Percentiles rank a stretch among this genome's conserved stretches.
Conservation (phyloP, 169 alveolate species). For the Plasmodium adleri region DNA sequence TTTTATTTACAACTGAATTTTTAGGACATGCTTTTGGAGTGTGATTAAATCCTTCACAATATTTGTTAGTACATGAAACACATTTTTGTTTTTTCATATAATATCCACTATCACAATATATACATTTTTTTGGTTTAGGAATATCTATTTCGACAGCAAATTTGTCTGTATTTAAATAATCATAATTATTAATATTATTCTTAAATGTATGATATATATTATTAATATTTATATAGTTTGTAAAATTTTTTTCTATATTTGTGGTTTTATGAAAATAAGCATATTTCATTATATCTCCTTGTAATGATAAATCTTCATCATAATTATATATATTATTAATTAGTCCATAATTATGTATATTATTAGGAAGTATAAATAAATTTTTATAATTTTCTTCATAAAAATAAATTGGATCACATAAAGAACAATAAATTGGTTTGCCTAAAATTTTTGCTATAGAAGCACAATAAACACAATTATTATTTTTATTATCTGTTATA, state of each 20-base stretch:
- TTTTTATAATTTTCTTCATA: background rate
- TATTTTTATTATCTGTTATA: constrained; percentile 30
- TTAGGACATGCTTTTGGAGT: constrained; percentile 80
- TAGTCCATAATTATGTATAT: constrained; percentile 60
- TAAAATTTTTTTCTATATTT: background rate
- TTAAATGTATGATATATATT: background rate
- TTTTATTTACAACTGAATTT: constrained; percentile 63
- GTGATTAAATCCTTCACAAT: constrained; percentile 81
- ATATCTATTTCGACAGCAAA: constrained; percentile 78
- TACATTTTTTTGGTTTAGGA: constrained; percentile 75
- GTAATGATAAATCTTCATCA: constrained; percentile 51
- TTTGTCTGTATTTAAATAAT: background rate
- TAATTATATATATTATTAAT: constrained; percentile 22
- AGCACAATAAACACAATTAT: constrained; percentile 34
- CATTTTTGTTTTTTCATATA: constrained; percentile 76
- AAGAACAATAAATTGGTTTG: constrained; percentile 50
- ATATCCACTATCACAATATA: constrained; percentile 81
- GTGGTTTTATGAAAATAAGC: constrained; percentile 37
- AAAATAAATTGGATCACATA: constrained; percentile 43
- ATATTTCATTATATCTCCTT: constrained; percentile 15
- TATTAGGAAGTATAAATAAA: constrained; percentile 18
- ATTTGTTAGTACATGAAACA: constrained; percentile 77
- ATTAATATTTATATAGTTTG: constrained; percentile 16
- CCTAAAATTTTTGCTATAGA: constrained; percentile 61
- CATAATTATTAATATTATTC: background rate